Percentiles rank a stretch among this genome's conserved stretches.
Evolutionary conservation across 192 early-diverging fungal species (phyloP).

Genomic region (Radiomyces spectabilis): DNA sequence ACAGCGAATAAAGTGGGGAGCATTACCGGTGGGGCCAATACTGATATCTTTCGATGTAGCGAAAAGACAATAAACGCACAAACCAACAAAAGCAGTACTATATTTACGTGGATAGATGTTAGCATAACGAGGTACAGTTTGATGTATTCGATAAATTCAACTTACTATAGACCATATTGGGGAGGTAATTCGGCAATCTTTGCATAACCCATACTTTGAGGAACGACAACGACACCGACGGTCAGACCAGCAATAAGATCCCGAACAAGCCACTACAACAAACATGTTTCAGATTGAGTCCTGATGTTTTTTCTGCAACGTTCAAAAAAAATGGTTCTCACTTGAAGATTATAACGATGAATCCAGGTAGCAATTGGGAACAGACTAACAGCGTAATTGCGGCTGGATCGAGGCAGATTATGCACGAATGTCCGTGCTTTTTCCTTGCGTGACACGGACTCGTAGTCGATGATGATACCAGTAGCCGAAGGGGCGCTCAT

Average conservation of each 20-base stretch:
- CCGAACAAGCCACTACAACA: slow-evolving; percentile 38
- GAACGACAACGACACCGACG: slow-evolving; percentile 67
- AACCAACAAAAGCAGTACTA: slow-evolving; percentile 58
- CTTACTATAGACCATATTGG: slow-evolving; percentile 75
- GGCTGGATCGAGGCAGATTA: slow-evolving; percentile 12
- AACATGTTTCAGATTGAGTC: not conserved
- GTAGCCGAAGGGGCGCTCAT: too few relatives aligned
- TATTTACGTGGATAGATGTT: not conserved
- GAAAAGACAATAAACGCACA: slow-evolving; percentile 49
- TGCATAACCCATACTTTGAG: slow-evolving; percentile 69
- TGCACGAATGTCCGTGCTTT: slow-evolving; percentile 1
- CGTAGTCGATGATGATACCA: slow-evolving; percentile 24
- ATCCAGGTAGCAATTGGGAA: slow-evolving; percentile 32
- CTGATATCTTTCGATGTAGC: slow-evolving; percentile 75
- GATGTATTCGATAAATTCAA: not conserved
- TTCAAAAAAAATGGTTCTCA: slow-evolving; percentile 5
- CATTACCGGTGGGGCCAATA: slow-evolving; percentile 47
- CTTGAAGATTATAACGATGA: slow-evolving; percentile 23
- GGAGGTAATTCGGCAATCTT: slow-evolving; percentile 60
- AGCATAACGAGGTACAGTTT: not conserved
- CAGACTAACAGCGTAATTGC: slow-evolving; percentile 13
- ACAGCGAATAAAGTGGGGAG: not conserved
- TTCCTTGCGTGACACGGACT: slow-evolving; percentile 10
- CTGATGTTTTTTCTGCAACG: not conserved
- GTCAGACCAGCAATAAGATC: slow-evolving; percentile 71